A percentile compares a stretch with the other conserved stretches of the same genome.
These are phyloP conservation scores for Cladorrhinum sp. DNA, from an alignment of 2,329 filamentous ascomycete species.

Conservation along the genomic window DNA sequence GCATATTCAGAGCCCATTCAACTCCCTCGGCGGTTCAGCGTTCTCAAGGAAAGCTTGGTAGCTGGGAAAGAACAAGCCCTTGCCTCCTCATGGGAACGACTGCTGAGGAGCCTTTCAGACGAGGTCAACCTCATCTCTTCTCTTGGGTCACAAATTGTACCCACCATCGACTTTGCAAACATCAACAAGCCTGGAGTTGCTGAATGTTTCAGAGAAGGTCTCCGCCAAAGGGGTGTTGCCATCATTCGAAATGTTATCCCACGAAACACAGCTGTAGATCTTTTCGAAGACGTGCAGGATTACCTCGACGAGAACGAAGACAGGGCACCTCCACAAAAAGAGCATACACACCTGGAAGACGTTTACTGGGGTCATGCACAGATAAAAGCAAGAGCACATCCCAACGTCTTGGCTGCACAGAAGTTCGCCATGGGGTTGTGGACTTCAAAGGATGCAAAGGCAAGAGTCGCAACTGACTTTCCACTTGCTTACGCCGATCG, in stretches of 20 bases:
- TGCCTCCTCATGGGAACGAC: constrained; percentile 39
- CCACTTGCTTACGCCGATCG: constrained; percentile 62
- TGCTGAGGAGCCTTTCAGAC: constrained; percentile 36
- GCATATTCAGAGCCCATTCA: constrained; percentile 37
- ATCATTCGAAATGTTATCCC: constrained; percentile 27
- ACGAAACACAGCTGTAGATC: constrained; percentile 36
- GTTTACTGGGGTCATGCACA: constrained; percentile 43
- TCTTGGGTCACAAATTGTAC: constrained; percentile 37
- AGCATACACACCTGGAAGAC: constrained; percentile 35
- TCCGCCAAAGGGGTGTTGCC: constrained; percentile 25
- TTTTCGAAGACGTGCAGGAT: constrained; percentile 47
- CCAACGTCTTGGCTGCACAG: constrained; percentile 39
- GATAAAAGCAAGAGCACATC: constrained; percentile 39
- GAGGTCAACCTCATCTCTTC: constrained; percentile 39
- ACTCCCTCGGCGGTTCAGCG: constrained; percentile 41
- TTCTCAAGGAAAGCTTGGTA: constrained; percentile 41
- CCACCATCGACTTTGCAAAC: constrained; percentile 41
- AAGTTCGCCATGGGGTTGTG: constrained; percentile 52
- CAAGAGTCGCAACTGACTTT: constrained; percentile 41
- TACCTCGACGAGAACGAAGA: constrained; percentile 49
- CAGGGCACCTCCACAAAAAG: constrained; percentile 32
- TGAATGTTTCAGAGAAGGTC: constrained; percentile 25
- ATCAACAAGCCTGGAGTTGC: constrained; percentile 32
- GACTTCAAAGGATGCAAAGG: constrained; percentile 46
- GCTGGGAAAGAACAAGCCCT: constrained; percentile 39